A percentile compares a stretch with the other conserved stretches of the same genome.
Conservation (phyloP, 176 grass and related monocot genomes). For the Saccharum spontaneum region DNA sequence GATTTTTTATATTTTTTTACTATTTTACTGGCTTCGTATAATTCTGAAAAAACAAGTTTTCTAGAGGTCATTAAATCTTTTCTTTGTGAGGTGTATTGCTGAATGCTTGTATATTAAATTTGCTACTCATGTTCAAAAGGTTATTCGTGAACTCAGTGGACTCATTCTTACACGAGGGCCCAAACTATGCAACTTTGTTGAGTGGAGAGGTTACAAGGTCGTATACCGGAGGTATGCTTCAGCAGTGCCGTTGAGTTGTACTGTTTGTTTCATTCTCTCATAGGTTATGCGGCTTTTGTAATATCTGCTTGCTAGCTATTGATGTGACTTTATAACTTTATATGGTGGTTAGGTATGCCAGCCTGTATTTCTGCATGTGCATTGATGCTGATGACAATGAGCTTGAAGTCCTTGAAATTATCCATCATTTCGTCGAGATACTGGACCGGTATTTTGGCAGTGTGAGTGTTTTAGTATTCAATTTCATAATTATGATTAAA, state of each 20-base stretch:
- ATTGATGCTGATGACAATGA: slow-evolving; percentile 94
- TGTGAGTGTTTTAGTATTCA: slow-evolving; percentile 42
- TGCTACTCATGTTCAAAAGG: slow-evolving; percentile 48
- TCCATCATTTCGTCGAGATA: slow-evolving; percentile 98
- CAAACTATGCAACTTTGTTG: slow-evolving; percentile 97
- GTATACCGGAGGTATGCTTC: slow-evolving; percentile 84
- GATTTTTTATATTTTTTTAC: no score
- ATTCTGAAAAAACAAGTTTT: neutral
- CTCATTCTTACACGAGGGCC: slow-evolving; percentile 83
- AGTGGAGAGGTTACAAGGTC: slow-evolving; percentile 96
- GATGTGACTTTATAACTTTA: slow-evolving; percentile 27
- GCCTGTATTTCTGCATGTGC: slow-evolving; percentile 99
- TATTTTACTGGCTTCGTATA: neutral
- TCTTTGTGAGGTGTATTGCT: neutral
- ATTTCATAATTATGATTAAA: neutral
- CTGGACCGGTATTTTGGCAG: slow-evolving; percentile 98
- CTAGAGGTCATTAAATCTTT: neutral
- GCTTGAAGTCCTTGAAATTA: slow-evolving; percentile 95
- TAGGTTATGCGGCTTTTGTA: slow-evolving; percentile 4
- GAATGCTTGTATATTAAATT: slow-evolving; percentile 8
- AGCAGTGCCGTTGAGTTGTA: neutral
- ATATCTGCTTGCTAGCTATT: slow-evolving; percentile 2
- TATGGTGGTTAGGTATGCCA: slow-evolving; percentile 70
- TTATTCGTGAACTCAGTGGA: slow-evolving; percentile 89
- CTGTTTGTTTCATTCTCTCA: neutral